Evolutionary conservation across 345 rosid genomes (phyloP).

Genomic region (Eutrema yunnanense): DNA sequence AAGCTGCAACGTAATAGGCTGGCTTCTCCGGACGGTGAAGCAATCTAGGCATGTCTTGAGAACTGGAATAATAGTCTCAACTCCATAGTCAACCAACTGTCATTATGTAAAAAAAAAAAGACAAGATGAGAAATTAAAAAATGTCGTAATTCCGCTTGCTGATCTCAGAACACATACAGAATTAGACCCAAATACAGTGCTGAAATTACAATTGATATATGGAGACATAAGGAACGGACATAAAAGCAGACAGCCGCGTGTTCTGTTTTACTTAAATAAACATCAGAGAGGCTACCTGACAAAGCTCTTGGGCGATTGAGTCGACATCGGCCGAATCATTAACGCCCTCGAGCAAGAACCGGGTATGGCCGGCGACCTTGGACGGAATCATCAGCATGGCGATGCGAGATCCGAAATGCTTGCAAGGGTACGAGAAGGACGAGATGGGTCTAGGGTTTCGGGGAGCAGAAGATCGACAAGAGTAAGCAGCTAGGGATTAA

Average conservation of each 20-base stretch:
- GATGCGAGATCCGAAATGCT: slow-evolving; percentile 5
- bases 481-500: not conserved
- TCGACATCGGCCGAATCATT: slow-evolving; percentile 60
- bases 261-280: not conserved
- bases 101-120: not conserved
- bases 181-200: not conserved
- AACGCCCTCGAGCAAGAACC: slow-evolving; percentile 57
- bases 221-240: not conserved
- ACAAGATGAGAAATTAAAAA: not conserved
- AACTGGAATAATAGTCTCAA: slow-evolving; percentile 50
- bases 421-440: not conserved
- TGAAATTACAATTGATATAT: not conserved
- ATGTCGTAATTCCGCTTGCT: not conserved
- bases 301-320: slow-evolving; percentile 49
- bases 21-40: slow-evolving; percentile 41
- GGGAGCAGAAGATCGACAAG: not conserved
- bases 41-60: slow-evolving; percentile 59
- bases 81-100: slow-evolving; percentile 65
- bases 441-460: slow-evolving; percentile 21
- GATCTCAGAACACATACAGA: not conserved
- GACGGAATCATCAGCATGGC: slow-evolving; percentile 52
- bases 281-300: slow-evolving; percentile 39
- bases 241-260: not conserved
- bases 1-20: slow-evolving; percentile 32
- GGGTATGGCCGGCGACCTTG: slow-evolving; percentile 51